phyloP scores from a whole-genome alignment of 192 early-diverging fungal species.

The Globomyces pollinis-pini region DNA sequence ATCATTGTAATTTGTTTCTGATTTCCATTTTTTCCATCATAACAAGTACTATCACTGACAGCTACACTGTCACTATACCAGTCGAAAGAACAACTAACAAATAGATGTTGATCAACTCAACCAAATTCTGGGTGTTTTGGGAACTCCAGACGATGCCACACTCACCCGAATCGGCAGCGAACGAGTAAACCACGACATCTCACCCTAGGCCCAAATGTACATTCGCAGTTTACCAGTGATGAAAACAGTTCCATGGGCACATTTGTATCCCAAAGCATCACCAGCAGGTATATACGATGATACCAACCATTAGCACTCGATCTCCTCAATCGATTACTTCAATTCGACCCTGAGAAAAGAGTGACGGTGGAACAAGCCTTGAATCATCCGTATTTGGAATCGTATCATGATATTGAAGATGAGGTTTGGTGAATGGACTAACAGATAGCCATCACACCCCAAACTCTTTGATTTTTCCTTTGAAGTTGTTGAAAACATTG shows the following conservation, averaged over 20 bases:
- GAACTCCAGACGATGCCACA: constrained; percentile 71
- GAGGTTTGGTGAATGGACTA: too few species aligned
- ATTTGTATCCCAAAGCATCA: constrained; percentile 70
- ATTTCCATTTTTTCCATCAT: neutral
- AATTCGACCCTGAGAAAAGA: constrained; percentile 78
- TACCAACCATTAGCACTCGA: constrained; percentile 54
- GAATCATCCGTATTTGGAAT: constrained; percentile 74
- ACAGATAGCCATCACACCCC: constrained; percentile 56
- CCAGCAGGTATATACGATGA: constrained; percentile 24
- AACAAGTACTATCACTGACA: too few species aligned
- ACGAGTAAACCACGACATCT: constrained; percentile 18
- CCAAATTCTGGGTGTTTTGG: constrained; percentile 80
- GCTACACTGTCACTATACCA: too few species aligned
- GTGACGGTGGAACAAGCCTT: constrained; percentile 85
- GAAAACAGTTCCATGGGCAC: constrained; percentile 70
- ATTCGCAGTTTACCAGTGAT: constrained; percentile 75
- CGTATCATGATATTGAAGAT: constrained; percentile 77
- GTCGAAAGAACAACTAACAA: too few species aligned
- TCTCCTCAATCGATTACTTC: constrained; percentile 65
- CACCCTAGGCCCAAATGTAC: constrained; percentile 69
- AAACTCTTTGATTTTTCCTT: constrained; percentile 76
- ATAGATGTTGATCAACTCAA: constrained; percentile 83
- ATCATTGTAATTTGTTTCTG: neutral
- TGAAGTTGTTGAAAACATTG: constrained; percentile 64
- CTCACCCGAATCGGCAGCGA: constrained; percentile 75